A percentile compares a stretch with the other conserved stretches of the same genome.
phyloP scores from a whole-genome alignment of 805 yeast genomes.

The Saturnispora halmiae region DNA sequence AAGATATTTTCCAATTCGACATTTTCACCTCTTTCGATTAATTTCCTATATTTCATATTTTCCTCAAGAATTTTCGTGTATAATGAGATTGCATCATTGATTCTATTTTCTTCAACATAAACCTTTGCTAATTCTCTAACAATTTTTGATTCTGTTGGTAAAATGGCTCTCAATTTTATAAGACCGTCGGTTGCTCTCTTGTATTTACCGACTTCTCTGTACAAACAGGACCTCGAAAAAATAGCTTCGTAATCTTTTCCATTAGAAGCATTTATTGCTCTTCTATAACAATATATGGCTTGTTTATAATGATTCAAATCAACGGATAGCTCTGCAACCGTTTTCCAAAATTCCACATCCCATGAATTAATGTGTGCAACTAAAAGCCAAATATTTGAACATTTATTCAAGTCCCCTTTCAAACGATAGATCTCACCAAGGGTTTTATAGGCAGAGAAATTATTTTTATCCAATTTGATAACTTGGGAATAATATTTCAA shows the following conservation, averaged over 20 bases:
- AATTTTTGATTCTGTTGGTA: slow-evolving; percentile 53
- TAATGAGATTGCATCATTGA: slow-evolving; percentile 65
- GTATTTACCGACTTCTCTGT: slow-evolving; percentile 54
- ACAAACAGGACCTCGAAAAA: slow-evolving; percentile 56
- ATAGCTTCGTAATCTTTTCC: slow-evolving; percentile 46
- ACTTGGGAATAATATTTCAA: slow-evolving; percentile 55
- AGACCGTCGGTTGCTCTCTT: slow-evolving; percentile 71
- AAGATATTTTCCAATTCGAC: slow-evolving; percentile 31
- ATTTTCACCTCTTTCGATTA: slow-evolving; percentile 18
- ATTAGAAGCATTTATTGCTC: slow-evolving; percentile 42
- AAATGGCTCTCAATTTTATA: slow-evolving; percentile 43
- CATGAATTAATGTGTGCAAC: slow-evolving; percentile 72
- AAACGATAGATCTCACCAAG: slow-evolving; percentile 73
- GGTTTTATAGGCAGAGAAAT: slow-evolving; percentile 78
- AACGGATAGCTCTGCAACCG: slow-evolving; percentile 58
- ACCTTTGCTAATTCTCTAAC: slow-evolving; percentile 53
- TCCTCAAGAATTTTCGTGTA: slow-evolving; percentile 56
- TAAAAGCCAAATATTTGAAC: slow-evolving; percentile 72
- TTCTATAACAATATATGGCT: slow-evolving; percentile 69
- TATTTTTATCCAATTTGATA: slow-evolving; percentile 65
- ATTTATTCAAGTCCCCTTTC: slow-evolving; percentile 57
- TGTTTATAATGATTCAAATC: slow-evolving; percentile 63
- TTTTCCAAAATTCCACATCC: slow-evolving; percentile 72
- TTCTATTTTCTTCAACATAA: slow-evolving; percentile 45
- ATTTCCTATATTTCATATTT: slow-evolving; percentile 38